A percentile compares a stretch with the other conserved stretches of the same genome.
Evolutionary conservation across 192 early-diverging fungal genomes (phyloP).

Genomic region (Gorgonomyces haynaldii): DNA sequence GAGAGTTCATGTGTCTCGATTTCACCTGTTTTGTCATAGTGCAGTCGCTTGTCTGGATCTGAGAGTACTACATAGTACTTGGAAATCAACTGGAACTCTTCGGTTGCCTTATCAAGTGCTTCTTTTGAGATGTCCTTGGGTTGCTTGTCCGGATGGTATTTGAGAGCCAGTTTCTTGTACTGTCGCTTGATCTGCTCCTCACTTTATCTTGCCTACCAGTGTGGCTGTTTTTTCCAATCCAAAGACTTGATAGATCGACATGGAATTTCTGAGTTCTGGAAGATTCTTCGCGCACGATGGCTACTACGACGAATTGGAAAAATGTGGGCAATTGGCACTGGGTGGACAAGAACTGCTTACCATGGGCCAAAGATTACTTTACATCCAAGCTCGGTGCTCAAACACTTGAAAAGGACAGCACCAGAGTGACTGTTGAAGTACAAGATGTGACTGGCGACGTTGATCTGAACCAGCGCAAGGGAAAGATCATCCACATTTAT

Average conservation of each 20-base stretch:
- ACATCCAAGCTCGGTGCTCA: conserved; percentile 47
- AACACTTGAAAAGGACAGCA: conserved; percentile 39
- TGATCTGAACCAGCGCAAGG: conserved; percentile 92
- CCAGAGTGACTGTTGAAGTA: conserved; percentile 48
- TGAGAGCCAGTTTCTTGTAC: conserved; percentile 23
- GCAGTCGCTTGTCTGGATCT: conserved; percentile 45
- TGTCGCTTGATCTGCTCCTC: conserved; percentile 25
- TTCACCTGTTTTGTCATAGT: conserved; percentile 69
- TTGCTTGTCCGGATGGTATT: conserved; percentile 32
- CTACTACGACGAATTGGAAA: conserved; percentile 29
- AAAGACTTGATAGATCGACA: too few relatives aligned
- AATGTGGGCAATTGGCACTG: conserved; percentile 56
- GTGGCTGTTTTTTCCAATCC: conserved; percentile 6
- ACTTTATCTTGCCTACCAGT: not conserved
- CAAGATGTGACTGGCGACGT: conserved; percentile 69
- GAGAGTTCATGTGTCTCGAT: conserved; percentile 19
- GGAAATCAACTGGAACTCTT: conserved; percentile 61
- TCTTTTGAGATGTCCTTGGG: not conserved
- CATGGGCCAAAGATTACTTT: conserved; percentile 82
- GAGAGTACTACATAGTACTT: conserved; percentile 66
- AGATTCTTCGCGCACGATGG: too few relatives aligned
- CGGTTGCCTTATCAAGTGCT: conserved; percentile 39
- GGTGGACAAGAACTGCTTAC: conserved; percentile 88
- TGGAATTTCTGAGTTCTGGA: too few relatives aligned
- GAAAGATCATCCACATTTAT: conserved; percentile 88